A percentile compares a stretch with the other conserved stretches of the same genome.
phyloP scores from a whole-genome alignment of 2,329 filamentous ascomycete species.

The Cercospora sp. region DNA sequence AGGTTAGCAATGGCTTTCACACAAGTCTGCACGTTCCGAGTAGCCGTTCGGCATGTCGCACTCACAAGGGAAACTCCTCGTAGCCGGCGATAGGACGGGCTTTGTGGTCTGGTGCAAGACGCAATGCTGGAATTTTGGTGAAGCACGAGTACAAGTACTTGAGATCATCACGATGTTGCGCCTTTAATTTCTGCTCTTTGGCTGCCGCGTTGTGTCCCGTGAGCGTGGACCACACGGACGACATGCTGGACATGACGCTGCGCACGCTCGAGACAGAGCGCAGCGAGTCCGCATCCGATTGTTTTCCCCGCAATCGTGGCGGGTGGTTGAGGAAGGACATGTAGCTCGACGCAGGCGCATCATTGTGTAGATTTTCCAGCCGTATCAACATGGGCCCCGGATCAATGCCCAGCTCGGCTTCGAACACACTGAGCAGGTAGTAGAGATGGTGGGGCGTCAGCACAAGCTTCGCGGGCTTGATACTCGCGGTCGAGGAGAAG shows the following conservation, averaged over 20 bases:
- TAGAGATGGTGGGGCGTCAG: conserved; percentile 95
- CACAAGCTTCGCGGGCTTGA: conserved; percentile 88
- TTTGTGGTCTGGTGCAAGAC: conserved; percentile 87
- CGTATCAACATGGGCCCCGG: conserved; percentile 96
- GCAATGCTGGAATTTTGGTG: conserved; percentile 93
- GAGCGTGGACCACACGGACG: conserved; percentile 84
- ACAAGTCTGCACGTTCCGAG: background rate
- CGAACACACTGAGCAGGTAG: conserved; percentile 92
- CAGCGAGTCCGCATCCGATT: conserved; percentile 84
- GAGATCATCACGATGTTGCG: conserved; percentile 78
- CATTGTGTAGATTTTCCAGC: conserved; percentile 89
- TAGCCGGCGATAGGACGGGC: conserved; percentile 88
- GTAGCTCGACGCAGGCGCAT: conserved; percentile 83
- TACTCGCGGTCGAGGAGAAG: conserved; percentile 73
- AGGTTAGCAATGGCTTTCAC: background rate
- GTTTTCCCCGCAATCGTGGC: conserved; percentile 64
- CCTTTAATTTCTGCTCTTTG: conserved; percentile 86
- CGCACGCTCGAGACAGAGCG: conserved; percentile 95
- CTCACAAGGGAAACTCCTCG: conserved; percentile 80
- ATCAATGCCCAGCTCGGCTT: conserved; percentile 76
- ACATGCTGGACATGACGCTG: conserved; percentile 97
- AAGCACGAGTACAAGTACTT: conserved; percentile 98
- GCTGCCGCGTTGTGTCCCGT: conserved; percentile 78
- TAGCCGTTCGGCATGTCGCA: conserved; percentile 41
- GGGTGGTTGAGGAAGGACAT: conserved; percentile 90